Evolutionary conservation across 176 grass and related monocot genomes (phyloP), one percentile per base, ranked within the genome.

Genomic region (Bolboschoenus planiculmis): DNA sequence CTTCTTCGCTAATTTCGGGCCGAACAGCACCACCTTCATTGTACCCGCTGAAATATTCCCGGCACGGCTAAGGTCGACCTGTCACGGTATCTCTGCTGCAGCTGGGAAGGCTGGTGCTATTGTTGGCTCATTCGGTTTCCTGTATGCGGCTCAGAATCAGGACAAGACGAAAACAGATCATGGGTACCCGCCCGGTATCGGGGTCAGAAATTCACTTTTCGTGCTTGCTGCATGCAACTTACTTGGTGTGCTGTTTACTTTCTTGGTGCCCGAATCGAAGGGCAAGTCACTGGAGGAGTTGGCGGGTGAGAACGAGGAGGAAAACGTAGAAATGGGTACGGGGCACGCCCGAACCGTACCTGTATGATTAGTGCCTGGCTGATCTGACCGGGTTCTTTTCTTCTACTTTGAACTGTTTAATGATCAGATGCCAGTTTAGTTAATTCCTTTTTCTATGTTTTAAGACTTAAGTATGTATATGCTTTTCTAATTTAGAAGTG

Each of bases 11-110:
- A 82, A 82, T 78, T 85, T 85, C 7, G 83, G 83, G 30, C 83
- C 83, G 1, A 85, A 85, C 67, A 85, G 83, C 33, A 94, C 87
- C 6, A 94, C 92, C 0, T 94, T 94, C 85, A 85, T 94, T 63
- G 87, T 94, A 35, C 87, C 91, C 0, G 89, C 92, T 10, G 91
- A 93, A 80, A 93, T 93, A 70, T 93, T 90, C 81, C 91, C 91
- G 10, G 91, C 91, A 5, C 66, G 89, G 67, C 84, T 90, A 13
- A 78, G 91, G 21, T 82, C 91, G 0, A 93, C 91, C 4, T 93
- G 91, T 82, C 91, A 93, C 60, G 91, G 91, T 20, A 85, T 93
- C 31, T 85, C 92, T 0, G 67, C 87, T 16, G 92, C 92, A 3
- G 77, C 89, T 4, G 91, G 89, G 1, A 94, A 91, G 79, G 85